These are phyloP conservation scores for Pinus taeda DNA, from an alignment of 75 land plant genomes.

Conservation along the genomic window DNA sequence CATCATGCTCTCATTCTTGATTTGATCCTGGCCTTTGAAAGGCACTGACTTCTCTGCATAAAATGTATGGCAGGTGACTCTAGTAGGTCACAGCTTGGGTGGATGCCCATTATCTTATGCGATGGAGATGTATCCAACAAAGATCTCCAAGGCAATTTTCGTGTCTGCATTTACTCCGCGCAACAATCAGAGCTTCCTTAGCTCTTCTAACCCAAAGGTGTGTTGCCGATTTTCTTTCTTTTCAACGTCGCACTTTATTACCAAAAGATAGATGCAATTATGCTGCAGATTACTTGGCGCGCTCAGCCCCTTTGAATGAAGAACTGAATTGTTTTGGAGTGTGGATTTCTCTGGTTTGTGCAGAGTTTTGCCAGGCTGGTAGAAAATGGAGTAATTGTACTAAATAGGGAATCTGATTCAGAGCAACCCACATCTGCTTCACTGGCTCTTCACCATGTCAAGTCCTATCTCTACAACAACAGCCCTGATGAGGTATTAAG, in stretches of 20 bases:
- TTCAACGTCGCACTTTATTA: no score
- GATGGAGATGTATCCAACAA: slow-evolving; percentile 14
- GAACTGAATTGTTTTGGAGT: no score
- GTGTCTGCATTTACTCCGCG: slow-evolving; percentile 18
- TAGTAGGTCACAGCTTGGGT: slow-evolving; percentile 28
- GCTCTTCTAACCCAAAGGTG: slow-evolving; percentile 4
- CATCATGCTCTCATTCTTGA: no score
- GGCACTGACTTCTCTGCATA: not conserved
- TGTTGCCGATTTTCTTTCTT: no score
- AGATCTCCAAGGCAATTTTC: slow-evolving; percentile 27
- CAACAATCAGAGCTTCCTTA: slow-evolving; percentile 3
- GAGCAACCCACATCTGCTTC: slow-evolving; percentile 6
- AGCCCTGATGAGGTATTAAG: slow-evolving; percentile 14
- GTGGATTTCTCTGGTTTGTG: not conserved
- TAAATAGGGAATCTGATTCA: not conserved
- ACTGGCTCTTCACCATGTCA: not conserved
- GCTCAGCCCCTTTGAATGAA: no score
- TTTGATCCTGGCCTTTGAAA: no score
- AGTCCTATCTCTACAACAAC: slow-evolving; percentile 10
- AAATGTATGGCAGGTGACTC: slow-evolving; percentile 18
- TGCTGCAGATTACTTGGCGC: no score
- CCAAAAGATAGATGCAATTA: no score
- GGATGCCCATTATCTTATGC: slow-evolving; percentile 23
- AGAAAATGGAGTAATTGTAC: not conserved
- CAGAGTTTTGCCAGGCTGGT: not conserved